Evolutionary conservation across 371 early-diverging fungal species (phyloP).

Genomic region (Globomyces sp.): DNA sequence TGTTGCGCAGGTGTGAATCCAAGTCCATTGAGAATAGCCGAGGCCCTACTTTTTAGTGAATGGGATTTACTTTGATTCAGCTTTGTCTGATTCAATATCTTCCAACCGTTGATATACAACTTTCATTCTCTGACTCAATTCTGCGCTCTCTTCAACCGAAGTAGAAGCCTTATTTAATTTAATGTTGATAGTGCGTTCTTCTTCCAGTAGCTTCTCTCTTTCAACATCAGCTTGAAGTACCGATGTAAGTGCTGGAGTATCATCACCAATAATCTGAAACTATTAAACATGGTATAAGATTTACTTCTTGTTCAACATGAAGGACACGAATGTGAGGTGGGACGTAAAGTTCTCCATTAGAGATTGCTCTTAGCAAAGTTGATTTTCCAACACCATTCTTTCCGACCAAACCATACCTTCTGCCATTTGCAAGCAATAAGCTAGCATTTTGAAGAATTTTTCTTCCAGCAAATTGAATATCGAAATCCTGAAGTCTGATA

Average conservation of each 20-base stretch:
- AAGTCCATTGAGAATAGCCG: conserved; percentile 90
- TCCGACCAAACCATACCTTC: conserved; percentile 97
- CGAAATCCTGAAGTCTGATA: conserved; percentile 93
- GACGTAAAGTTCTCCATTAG: conserved; percentile 82
- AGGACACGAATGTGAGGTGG: conserved; percentile 74
- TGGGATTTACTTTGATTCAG: conserved; percentile 59
- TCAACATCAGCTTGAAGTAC: conserved; percentile 94
- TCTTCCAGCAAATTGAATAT: conserved; percentile 92
- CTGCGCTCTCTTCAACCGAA: conserved; percentile 63
- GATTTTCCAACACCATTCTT: conserved; percentile 99
- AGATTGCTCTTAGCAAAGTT: conserved; percentile 91
- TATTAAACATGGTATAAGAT: conserved; percentile 13
- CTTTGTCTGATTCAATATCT: conserved; percentile 96
- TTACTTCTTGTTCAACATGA: conserved; percentile 96
- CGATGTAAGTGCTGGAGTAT: conserved; percentile 80
- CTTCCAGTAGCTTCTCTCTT: conserved; percentile 84
- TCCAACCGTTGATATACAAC: conserved; percentile 79
- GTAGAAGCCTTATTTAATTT: conserved; percentile 56
- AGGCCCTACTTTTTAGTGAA: conserved; percentile 55
- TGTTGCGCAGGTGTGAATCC: conserved; percentile 86
- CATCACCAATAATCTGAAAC: conserved; percentile 81
- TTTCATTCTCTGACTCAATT: conserved; percentile 67
- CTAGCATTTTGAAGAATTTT: conserved; percentile 87
- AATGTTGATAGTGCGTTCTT: conserved; percentile 67
- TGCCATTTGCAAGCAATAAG: conserved; percentile 81